These are phyloP conservation scores for Aspergillus asperescens DNA, from an alignment of 495 filamentous ascomycete species.

Conservation along the genomic window DNA sequence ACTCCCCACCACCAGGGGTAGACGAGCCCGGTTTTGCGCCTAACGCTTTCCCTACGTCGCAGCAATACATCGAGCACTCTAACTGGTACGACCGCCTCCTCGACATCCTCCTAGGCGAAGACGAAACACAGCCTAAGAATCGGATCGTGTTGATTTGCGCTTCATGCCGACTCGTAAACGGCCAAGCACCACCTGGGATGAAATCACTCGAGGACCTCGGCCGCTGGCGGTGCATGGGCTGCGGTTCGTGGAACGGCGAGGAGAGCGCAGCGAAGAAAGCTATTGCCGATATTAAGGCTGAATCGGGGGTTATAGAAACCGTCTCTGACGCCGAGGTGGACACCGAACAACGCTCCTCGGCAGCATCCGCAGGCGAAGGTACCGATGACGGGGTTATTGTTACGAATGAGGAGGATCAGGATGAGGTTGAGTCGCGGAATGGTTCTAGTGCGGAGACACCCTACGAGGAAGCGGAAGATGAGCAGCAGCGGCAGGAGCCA, in stretches of 20 bases:
- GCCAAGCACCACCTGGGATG: slow-evolving; percentile 87
- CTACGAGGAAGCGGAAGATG: slow-evolving; percentile 9
- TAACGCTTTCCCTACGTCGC: slow-evolving; percentile 50
- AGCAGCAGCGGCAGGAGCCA: no score
- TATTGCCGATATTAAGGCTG: slow-evolving; percentile 34
- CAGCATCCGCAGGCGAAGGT: slow-evolving; percentile 13
- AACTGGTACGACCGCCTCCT: slow-evolving; percentile 94
- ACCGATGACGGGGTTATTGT: slow-evolving; percentile 30
- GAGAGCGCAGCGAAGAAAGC: slow-evolving; percentile 67
- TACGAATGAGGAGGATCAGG: slow-evolving; percentile 26
- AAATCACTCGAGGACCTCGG: slow-evolving; percentile 75
- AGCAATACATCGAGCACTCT: slow-evolving; percentile 45
- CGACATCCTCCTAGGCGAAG: slow-evolving; percentile 88
- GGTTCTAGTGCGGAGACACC: slow-evolving; percentile 13
- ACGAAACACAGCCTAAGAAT: slow-evolving; percentile 89
- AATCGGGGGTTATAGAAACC: slow-evolving; percentile 25
- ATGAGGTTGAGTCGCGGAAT: slow-evolving; percentile 13
- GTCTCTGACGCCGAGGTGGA: slow-evolving; percentile 16
- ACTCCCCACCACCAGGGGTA: slow-evolving; percentile 13
- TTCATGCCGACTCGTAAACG: slow-evolving; percentile 84
- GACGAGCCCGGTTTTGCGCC: slow-evolving; percentile 54
- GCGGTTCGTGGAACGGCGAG: slow-evolving; percentile 77
- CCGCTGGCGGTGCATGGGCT: slow-evolving; percentile 82
- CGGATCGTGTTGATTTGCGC: slow-evolving; percentile 82
- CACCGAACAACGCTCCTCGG: slow-evolving; percentile 17